phyloP scores from a whole-genome alignment of 2,329 filamentous ascomycete species.

The Pseudogymnoascus sp. region DNA sequence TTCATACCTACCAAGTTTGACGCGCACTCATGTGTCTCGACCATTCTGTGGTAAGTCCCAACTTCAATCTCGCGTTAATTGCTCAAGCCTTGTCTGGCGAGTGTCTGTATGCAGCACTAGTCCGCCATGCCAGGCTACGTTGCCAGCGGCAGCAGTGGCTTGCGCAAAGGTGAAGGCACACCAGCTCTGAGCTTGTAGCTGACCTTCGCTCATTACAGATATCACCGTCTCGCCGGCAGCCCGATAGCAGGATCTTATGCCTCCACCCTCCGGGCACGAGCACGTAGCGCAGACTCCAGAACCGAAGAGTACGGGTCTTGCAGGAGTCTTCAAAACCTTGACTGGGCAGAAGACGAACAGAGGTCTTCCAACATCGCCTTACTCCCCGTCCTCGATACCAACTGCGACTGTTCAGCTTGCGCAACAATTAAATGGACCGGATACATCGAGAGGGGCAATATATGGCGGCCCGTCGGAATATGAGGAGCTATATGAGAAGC shows the following conservation, averaged over 20 bases:
- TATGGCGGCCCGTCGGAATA: slow-evolving; percentile 44
- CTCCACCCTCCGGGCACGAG: slow-evolving; percentile 51
- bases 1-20: background rate
- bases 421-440: slow-evolving; percentile 36
- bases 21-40: slow-evolving; percentile 8
- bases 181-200: background rate
- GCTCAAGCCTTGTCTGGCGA: background rate
- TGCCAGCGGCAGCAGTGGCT: background rate
- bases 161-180: background rate
- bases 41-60: background rate
- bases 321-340: slow-evolving; percentile 56
- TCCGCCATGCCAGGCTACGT: background rate
- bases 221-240: slow-evolving; percentile 5
- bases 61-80: background rate
- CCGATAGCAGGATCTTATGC: slow-evolving; percentile 40
- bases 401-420: slow-evolving; percentile 34
- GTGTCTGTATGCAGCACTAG: background rate
- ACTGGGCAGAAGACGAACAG: slow-evolving; percentile 47
- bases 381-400: slow-evolving; percentile 32
- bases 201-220: background rate
- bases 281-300: slow-evolving; percentile 50
- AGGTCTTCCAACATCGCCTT: slow-evolving; percentile 38
- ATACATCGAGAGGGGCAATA: slow-evolving; percentile 30
- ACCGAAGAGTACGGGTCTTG: slow-evolving; percentile 47
- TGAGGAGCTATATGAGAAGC: slow-evolving; percentile 45